Evolutionary conservation across 345 rosid genomes (phyloP).

Genomic region (Euphorbia pulcherrima): DNA sequence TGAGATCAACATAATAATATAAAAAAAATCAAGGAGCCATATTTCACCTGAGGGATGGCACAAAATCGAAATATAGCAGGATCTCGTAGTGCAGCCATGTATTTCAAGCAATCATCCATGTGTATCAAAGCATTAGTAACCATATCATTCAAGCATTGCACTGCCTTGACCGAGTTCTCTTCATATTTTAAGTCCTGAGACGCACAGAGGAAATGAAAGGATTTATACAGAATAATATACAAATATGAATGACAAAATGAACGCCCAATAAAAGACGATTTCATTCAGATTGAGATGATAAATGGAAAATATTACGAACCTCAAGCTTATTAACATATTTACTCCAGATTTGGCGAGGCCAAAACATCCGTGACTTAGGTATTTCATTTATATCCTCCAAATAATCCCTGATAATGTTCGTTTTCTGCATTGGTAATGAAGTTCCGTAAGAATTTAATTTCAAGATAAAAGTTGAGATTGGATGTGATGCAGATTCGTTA

Average conservation of each 20-base stretch:
- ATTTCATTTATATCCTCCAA: constrained; percentile 96
- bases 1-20: background rate
- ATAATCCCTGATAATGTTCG: constrained; percentile 93
- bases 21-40: background rate
- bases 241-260: background rate
- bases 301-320: constrained; percentile 37
- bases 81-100: constrained; percentile 61
- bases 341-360: constrained; percentile 93
- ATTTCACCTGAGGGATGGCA: constrained; percentile 70
- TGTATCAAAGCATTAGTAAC: constrained; percentile 77
- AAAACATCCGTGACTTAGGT: constrained; percentile 96
- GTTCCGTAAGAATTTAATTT: constrained; percentile 13
- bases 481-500: constrained; percentile 4
- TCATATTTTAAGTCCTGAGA: constrained; percentile 76
- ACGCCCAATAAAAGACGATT: background rate
- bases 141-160: constrained; percentile 93
- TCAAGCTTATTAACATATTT: constrained; percentile 89
- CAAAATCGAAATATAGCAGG: constrained; percentile 80
- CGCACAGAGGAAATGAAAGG: constrained; percentile 1
- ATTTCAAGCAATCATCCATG: constrained; percentile 69
- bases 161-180: constrained; percentile 75
- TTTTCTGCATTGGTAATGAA: constrained; percentile 48
- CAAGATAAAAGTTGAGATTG: constrained; percentile 11
- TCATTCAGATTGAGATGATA: background rate
- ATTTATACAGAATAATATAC: background rate